These are phyloP conservation scores for Candida yuanshanica DNA, from an alignment of 805 yeast species.

Conservation along the genomic window DNA sequence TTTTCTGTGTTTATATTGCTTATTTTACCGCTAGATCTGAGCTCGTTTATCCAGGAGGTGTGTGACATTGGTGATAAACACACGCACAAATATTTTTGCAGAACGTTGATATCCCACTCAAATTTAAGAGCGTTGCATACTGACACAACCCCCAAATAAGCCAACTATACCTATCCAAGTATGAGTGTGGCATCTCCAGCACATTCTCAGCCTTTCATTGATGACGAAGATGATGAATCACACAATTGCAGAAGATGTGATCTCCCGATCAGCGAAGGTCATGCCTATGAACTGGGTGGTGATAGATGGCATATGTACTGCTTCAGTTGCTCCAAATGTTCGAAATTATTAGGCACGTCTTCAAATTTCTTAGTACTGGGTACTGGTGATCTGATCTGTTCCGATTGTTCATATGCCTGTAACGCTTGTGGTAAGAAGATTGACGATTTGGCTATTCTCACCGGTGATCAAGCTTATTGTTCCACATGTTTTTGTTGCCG, in stretches of 20 bases:
- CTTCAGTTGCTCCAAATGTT: slow-evolving; percentile 84
- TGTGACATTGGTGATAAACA: no score
- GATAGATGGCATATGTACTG: slow-evolving; percentile 96
- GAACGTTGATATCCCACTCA: no score
- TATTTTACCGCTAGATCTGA: no score
- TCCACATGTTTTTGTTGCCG: slow-evolving; percentile 85
- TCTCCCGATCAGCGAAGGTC: slow-evolving; percentile 72
- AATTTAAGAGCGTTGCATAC: no score
- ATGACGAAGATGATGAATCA: slow-evolving; percentile 16
- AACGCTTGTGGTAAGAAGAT: slow-evolving; percentile 80
- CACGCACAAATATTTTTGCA: no score
- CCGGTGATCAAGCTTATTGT: slow-evolving; percentile 95
- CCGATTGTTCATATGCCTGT: slow-evolving; percentile 89
- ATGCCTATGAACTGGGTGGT: slow-evolving; percentile 91
- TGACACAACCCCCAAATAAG: no score
- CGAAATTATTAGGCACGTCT: slow-evolving; percentile 71
- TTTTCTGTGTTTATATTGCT: no score
- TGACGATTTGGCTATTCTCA: slow-evolving; percentile 87
- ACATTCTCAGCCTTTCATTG: slow-evolving; percentile 8
- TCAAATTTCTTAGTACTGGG: slow-evolving; percentile 89
- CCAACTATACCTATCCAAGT: neutral
- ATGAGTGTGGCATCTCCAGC: slow-evolving; percentile 6
- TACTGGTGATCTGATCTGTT: slow-evolving; percentile 85
- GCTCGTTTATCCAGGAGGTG: no score
- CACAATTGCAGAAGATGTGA: slow-evolving; percentile 39